A percentile compares a stretch with the other conserved stretches of the same genome.
Conservation (phyloP, 306 rosid species). For the Prunus padus region DNA sequence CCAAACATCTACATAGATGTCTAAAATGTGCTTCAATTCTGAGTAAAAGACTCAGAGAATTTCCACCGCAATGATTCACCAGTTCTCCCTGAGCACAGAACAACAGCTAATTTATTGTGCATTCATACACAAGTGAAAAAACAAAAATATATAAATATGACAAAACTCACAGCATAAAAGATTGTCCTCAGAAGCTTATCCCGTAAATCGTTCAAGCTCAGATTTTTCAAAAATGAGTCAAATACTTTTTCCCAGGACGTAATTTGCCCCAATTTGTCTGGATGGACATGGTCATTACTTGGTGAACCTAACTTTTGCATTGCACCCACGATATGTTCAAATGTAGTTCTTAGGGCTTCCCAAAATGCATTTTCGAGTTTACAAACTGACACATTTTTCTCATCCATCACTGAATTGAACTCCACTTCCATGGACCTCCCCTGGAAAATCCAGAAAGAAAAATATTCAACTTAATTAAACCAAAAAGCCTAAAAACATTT, state of each 20-base stretch:
- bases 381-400: constrained; percentile 12
- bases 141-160: constrained; percentile 1
- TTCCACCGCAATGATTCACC: constrained; percentile 36
- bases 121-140: constrained; percentile 7
- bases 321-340: constrained; percentile 43
- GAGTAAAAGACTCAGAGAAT: constrained; percentile 13
- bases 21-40: constrained; percentile 46
- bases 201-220: constrained; percentile 52
- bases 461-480: neutral
- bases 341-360: constrained; percentile 45
- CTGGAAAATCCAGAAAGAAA: constrained; percentile 37
- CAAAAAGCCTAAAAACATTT: neutral
- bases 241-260: constrained; percentile 55
- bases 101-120: constrained; percentile 17
- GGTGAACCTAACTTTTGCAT: constrained; percentile 44
- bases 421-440: constrained; percentile 57
- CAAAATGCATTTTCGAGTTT: constrained; percentile 34
- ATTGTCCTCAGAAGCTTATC: constrained; percentile 49
- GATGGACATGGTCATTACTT: constrained; percentile 23
- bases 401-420: constrained; percentile 32
- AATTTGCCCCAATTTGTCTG: constrained; percentile 47
- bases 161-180: constrained; percentile 56
- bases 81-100: constrained; percentile 56
- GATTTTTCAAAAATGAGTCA: constrained; percentile 37
- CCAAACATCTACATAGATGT: constrained; percentile 44